Evolutionary conservation across 148 eudicot species (phyloP), one percentile per base, ranked within the genome.

Genomic region (Agrostemma githago): DNA sequence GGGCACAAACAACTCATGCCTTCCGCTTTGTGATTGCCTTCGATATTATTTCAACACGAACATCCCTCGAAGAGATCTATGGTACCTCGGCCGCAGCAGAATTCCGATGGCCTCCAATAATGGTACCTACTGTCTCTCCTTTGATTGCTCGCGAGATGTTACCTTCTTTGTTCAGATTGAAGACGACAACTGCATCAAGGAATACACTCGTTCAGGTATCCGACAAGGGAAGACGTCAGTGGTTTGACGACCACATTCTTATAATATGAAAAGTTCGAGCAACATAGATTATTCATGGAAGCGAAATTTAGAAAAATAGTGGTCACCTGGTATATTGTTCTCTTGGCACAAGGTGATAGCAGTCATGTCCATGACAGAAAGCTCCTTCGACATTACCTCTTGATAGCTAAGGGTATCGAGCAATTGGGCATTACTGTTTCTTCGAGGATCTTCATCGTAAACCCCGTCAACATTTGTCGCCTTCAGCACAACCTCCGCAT

Each of bases 391-490:
- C 53, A 72, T 88, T 71, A 95, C 99, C 43, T 95, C 99, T 19
- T 95, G 99, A 81, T 95, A 95, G 57, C 96, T 92, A 9, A 92
- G 76, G 64, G 82, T 80, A 69, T 95, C 97, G 39, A 89, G 92
- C 62, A 95, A 84, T 62, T 76, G 78, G 37, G 99, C 99, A 81
- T 92, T 87, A 26, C 94, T 90, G 77, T 95, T 90, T 74, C 44
- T 70, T 70, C 83, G 87, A 37, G 99, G 99, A 74, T 95, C 89
- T 51, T 88, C 90, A 74, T 85, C 86, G 68, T 86, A 95, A 17
- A 92, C 99, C n/a, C 99, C 99, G 64, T 95, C 96, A 53, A 95
- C 99, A 73, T 92, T 95, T 48, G 97, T 92, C 64, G 93, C 99
- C 82, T 95, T 95, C 80, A 92, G 78, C 80, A 95, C 86, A 43